A percentile compares a stretch with the other conserved stretches of the same genome.
Evolutionary conservation across 495 filamentous ascomycete species (phyloP).

Genomic region (Cercophora scortea): DNA sequence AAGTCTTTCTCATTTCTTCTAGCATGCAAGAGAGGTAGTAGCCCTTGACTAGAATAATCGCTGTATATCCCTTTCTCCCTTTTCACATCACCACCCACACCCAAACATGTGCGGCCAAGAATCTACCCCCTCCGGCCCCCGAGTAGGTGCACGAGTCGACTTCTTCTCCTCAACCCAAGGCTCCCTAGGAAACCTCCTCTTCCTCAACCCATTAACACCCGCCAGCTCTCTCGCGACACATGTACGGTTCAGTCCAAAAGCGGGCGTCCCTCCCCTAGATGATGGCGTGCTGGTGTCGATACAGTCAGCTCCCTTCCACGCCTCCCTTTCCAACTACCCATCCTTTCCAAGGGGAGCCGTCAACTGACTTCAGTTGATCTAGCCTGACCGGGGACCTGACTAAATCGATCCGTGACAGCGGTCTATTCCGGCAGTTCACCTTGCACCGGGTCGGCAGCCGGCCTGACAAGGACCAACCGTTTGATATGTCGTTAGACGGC

Average conservation of each 20-base stretch:
- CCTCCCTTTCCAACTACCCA: not conserved
- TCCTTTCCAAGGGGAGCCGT: too few species aligned
- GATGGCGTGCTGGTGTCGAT: slow-evolving; percentile 19
- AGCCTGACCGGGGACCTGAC: slow-evolving; percentile 33
- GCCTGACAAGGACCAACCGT: not conserved
- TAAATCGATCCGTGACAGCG: slow-evolving; percentile 22
- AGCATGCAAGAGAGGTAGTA: too few species aligned
- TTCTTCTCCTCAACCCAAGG: slow-evolving; percentile 9
- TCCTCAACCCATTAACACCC: slow-evolving; percentile 20
- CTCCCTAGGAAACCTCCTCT: slow-evolving; percentile 21
- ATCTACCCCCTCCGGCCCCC: slow-evolving; percentile 15
- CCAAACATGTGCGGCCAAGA: slow-evolving; percentile 22
- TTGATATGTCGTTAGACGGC: slow-evolving; percentile 24
- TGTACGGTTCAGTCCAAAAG: slow-evolving; percentile 12
- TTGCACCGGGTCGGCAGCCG: not conserved
- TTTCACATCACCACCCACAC: not conserved
- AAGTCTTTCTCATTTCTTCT: too few species aligned
- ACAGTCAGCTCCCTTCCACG: slow-evolving; percentile 12
- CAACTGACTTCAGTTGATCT: not conserved
- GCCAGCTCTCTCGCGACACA: slow-evolving; percentile 21
- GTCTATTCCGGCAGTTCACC: slow-evolving; percentile 27
- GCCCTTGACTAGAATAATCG: too few species aligned
- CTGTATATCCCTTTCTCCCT: too few species aligned
- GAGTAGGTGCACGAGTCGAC: slow-evolving; percentile 22
- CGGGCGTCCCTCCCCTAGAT: not conserved